These are phyloP conservation scores for Pseudoscleropodium purum DNA, from an alignment of 225 moss, liverwort and hornwort genomes.

Conservation along the genomic window DNA sequence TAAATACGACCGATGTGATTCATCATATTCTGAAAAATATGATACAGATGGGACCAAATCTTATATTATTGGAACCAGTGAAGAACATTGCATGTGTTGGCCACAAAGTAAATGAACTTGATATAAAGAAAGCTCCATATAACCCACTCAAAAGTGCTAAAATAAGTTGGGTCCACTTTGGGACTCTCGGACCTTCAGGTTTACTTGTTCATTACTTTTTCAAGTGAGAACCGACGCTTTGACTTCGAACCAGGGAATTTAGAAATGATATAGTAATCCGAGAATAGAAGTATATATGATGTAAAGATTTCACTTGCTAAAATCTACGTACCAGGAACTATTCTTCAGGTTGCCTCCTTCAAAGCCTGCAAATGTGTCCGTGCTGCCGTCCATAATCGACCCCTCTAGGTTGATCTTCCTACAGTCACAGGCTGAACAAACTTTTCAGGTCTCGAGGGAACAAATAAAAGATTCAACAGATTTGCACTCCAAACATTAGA, in stretches of 20 bases:
- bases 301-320: background rate
- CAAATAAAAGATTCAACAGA: background rate
- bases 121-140: background rate
- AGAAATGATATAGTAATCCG: background rate
- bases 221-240: background rate
- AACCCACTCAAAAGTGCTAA: too few species aligned
- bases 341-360: constrained; percentile 54
- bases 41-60: background rate
- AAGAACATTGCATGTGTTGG: background rate
- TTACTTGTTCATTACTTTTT: background rate
- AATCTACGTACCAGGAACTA: constrained; percentile 46
- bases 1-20: background rate
- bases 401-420: constrained; percentile 67
- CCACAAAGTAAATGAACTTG: background rate
- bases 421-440: constrained; percentile 75
- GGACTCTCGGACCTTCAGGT: background rate
- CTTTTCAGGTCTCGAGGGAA: constrained; percentile 1
- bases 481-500: background rate
- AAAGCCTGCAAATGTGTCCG: constrained; percentile 77
- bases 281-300: background rate
- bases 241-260: background rate
- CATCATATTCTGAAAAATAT: background rate
- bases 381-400: constrained; percentile 60
- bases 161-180: background rate
- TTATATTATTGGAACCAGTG: background rate